A percentile compares a stretch with the other conserved stretches of the same genome.
phyloP scores from a whole-genome alignment of 2,329 filamentous ascomycete genomes.

The Cytospora piceicola region DNA sequence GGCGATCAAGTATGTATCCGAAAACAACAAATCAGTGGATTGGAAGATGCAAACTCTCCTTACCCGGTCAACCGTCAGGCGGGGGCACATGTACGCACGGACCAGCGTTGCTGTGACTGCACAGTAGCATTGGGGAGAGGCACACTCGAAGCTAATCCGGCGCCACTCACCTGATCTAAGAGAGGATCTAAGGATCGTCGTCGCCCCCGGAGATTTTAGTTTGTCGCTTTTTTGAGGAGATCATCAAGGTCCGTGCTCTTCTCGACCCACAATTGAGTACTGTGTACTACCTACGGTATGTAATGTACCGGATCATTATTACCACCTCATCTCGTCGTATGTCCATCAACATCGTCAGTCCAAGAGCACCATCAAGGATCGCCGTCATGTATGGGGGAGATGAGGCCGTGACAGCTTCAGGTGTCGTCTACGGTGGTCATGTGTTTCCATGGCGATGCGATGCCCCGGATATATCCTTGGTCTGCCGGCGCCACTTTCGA shows the following conservation, averaged over 20 bases:
- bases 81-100: background rate
- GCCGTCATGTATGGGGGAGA: background rate
- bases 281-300: background rate
- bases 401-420: background rate
- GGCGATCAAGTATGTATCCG: background rate
- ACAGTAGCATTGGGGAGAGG: background rate
- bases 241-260: background rate
- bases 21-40: too few species aligned
- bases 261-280: background rate
- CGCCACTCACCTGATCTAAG: slow-evolving; percentile 2
- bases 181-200: slow-evolving; percentile 1
- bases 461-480: background rate
- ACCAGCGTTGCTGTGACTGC: background rate
- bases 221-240: background rate
- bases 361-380: background rate
- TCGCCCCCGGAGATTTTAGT: slow-evolving; percentile 1
- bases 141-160: background rate
- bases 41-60: background rate
- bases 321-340: background rate
- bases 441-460: slow-evolving; percentile 1
- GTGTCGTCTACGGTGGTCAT: background rate
- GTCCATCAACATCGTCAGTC: background rate
- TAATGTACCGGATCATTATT: background rate
- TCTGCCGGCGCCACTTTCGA: background rate
- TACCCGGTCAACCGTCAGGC: background rate